Base-by-base conservation (phyloP, 257 asterid genomes). In the Paulownia fortunei region DNA sequence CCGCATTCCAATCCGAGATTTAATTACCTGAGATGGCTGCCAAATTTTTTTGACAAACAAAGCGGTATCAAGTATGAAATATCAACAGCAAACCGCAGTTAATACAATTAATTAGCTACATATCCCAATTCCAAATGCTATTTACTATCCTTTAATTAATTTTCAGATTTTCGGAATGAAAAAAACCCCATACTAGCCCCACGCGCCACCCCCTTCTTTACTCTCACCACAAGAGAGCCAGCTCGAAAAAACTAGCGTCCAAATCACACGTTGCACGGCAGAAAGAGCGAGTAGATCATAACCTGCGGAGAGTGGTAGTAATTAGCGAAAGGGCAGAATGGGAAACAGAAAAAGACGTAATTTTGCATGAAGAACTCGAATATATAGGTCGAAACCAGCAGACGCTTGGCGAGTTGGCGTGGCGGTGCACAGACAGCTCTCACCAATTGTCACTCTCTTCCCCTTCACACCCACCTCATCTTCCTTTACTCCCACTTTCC, bases 331-430 rank as follows among this genome's bases (percentile, higher is more conserved):
- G 84, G 83, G 76, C 46, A 71, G 56, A 81, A 63, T 56, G 23
- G 91, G 81, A 47, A 82, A 56, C 0, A 34, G 59, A 12, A 64
- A 80, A 82, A 34, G 55, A 19, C 24, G 72, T 75, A 63, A 68
- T 69, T 80, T 76, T 90, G 93, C 97, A 92, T 92, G 97, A 76
- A 81, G 47, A 73, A 70, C 84, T 79, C 86, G 84, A 81, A 83
- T 80, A 80, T 58, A 77, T 80, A 90, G 94, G 89, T 60, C 55
- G 21, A 75, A 4, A 63, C 11, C 44, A 77, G 72, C 6, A 52
- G 96, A 88, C 96, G 98, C 94, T 84, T 92, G 97, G 89, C 96
- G 69, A 74, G 21, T 34, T 75, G 78, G 80, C 83, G 82, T 61
- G 49, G 84, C 76, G 80, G 81, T n/a, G 83, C 52, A 82, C 91